These are phyloP conservation scores for Daedalea quercina DNA, from an alignment of 768 basidiomycete genomes.

Conservation along the genomic window DNA sequence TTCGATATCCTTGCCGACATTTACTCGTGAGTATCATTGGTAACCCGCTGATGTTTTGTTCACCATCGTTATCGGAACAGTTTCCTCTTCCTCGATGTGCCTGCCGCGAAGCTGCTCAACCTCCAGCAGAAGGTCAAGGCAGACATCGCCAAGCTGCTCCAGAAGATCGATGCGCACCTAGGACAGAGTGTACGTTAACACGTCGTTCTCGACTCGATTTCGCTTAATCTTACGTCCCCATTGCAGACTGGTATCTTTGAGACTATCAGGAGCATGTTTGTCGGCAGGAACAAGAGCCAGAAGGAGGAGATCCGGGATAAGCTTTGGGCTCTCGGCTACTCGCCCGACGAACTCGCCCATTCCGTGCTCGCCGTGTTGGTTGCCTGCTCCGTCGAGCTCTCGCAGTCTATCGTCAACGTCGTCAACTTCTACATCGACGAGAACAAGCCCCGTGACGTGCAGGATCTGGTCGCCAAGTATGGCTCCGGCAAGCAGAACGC, in stretches of 20 bases:
- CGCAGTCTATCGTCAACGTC: slow-evolving; percentile 61
- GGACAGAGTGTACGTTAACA: not conserved
- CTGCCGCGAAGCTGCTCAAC: slow-evolving; percentile 50
- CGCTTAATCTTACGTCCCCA: not conserved
- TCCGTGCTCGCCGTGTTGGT: slow-evolving; percentile 68
- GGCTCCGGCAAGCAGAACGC: slow-evolving; percentile 28
- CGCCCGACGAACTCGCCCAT: slow-evolving; percentile 59
- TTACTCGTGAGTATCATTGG: slow-evolving; percentile 47
- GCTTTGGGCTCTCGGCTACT: slow-evolving; percentile 47
- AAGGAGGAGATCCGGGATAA: slow-evolving; percentile 50
- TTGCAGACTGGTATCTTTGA: slow-evolving; percentile 32
- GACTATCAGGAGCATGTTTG: slow-evolving; percentile 42
- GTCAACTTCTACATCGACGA: slow-evolving; percentile 59
- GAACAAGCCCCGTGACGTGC: slow-evolving; percentile 23
- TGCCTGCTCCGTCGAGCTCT: slow-evolving; percentile 58
- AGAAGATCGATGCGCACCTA: slow-evolving; percentile 45
- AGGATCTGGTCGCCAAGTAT: slow-evolving; percentile 8
- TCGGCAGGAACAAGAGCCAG: slow-evolving; percentile 32
- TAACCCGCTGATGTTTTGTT: not conserved
- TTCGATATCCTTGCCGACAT: slow-evolving; percentile 62
- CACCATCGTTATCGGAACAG: slow-evolving; percentile 27
- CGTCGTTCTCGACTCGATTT: not conserved
- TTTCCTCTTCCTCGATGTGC: slow-evolving; percentile 71
- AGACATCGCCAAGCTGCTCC: slow-evolving; percentile 47
- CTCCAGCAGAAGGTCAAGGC: slow-evolving; percentile 43